Percentiles rank a stretch among this genome's conserved stretches.
Conservation (phyloP, 331 rosid genomes). For the Malus hybrid region DNA sequence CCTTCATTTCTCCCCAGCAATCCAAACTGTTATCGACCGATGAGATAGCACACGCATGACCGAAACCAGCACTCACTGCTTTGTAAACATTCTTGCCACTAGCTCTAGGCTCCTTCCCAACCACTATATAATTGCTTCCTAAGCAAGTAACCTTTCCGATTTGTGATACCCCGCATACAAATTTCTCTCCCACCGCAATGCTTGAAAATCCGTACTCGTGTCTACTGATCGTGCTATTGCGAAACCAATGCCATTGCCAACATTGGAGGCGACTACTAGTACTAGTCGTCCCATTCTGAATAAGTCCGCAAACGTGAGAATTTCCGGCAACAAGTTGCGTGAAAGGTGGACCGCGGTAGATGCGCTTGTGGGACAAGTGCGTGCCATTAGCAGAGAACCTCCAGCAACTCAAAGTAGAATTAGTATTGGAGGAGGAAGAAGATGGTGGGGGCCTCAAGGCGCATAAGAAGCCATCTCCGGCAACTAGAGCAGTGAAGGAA, state of each 20-base stretch:
- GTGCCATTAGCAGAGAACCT: slow-evolving; percentile 53
- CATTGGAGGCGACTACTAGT: slow-evolving; percentile 29
- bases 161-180: slow-evolving; percentile 49
- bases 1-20: slow-evolving; percentile 64
- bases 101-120: slow-evolving; percentile 7
- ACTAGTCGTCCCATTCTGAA: neutral
- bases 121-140: slow-evolving; percentile 18
- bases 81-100: slow-evolving; percentile 23
- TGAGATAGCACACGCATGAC: slow-evolving; percentile 64
- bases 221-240: neutral
- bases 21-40: slow-evolving; percentile 13
- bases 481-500: slow-evolving; percentile 45
- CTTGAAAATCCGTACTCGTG: slow-evolving; percentile 18
- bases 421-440: neutral
- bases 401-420: slow-evolving; percentile 59
- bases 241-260: slow-evolving; percentile 57
- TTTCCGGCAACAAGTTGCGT: slow-evolving; percentile 42
- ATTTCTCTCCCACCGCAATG: slow-evolving; percentile 60
- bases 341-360: slow-evolving; percentile 38
- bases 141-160: slow-evolving; percentile 28
- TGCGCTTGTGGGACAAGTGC: slow-evolving; percentile 14
- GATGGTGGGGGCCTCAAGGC: slow-evolving; percentile 29
- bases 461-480: slow-evolving; percentile 68
- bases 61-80: slow-evolving; percentile 43
- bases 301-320: slow-evolving; percentile 61